Evolutionary conservation across 2,329 filamentous ascomycete species (phyloP).

Genomic region (Emmonsiellopsis sp.): DNA sequence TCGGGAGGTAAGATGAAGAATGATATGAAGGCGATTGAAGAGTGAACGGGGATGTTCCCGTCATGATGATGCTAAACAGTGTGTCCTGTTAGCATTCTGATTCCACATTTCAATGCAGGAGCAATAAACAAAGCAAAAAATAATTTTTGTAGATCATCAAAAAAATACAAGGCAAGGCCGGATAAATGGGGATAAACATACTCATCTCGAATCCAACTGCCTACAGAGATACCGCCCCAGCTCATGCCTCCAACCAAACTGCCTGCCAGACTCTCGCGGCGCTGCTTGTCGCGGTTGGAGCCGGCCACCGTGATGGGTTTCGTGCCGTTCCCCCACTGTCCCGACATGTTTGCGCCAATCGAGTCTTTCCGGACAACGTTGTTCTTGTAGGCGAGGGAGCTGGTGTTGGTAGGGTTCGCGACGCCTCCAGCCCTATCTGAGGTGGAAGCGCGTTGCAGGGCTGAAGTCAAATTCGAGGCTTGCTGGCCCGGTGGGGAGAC

Average conservation of each 20-base stretch:
- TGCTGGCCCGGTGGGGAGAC: constrained; percentile 51
- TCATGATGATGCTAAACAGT: constrained; percentile 72
- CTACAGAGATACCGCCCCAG: constrained; percentile 93
- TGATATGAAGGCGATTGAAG: constrained; percentile 92
- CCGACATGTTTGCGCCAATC: constrained; percentile 38
- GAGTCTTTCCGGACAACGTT: constrained; percentile 44
- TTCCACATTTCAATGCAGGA: constrained; percentile 4
- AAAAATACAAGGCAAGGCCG: constrained; percentile 5
- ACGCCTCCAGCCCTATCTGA: constrained; percentile 34
- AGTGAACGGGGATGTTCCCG: constrained; percentile 86
- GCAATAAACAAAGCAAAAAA: constrained; percentile 13
- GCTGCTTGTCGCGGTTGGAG: constrained; percentile 40
- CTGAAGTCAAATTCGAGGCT: constrained; percentile 55
- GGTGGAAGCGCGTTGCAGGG: constrained; percentile 44
- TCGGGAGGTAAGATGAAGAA: constrained; percentile 91
- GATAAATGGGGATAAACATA: constrained; percentile 38
- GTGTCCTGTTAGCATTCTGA: not conserved
- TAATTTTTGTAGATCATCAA: not conserved
- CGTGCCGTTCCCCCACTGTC: constrained; percentile 50
- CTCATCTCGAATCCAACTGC: constrained; percentile 97
- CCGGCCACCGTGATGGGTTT: constrained; percentile 52
- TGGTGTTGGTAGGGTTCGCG: constrained; percentile 33
- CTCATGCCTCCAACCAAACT: constrained; percentile 73
- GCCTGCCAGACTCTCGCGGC: constrained; percentile 52
- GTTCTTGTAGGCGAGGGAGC: constrained; percentile 29